Percentiles rank a stretch among this genome's conserved stretches.
Conservation (phyloP, 306 rosid genomes). For the Calophaca sinica region DNA sequence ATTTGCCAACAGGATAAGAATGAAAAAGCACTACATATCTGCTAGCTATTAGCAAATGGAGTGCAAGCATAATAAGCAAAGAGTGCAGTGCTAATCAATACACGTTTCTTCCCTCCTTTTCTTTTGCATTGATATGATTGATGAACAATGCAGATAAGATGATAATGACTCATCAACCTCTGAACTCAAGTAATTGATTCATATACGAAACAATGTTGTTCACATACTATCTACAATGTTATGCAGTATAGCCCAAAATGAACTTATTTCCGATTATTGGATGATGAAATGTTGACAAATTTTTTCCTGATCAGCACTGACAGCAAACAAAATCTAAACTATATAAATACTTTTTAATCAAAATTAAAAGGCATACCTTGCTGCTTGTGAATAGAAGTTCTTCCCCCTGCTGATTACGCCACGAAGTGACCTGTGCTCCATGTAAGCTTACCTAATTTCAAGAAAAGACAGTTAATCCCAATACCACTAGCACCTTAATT, state of each 20-base stretch:
- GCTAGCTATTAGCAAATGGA: not conserved
- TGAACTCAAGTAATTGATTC: conserved; percentile 25
- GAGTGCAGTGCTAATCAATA: conserved; percentile 19
- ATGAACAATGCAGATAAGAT: conserved; percentile 24
- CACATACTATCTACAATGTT: not conserved
- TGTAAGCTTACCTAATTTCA: conserved; percentile 80
- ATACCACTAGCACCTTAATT: conserved; percentile 4
- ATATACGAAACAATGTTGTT: not conserved
- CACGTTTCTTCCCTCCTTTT: not conserved
- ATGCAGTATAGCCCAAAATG: conserved; percentile 5
- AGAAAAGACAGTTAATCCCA: conserved; percentile 39
- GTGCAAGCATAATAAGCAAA: not conserved
- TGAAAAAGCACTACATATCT: not conserved
- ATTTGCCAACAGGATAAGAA: conserved; percentile 12
- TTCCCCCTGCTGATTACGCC: conserved; percentile 88
- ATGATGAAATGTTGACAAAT: conserved; percentile 34
- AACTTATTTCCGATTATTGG: conserved; percentile 11
- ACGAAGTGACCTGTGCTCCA: conserved; percentile 93
- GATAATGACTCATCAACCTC: conserved; percentile 10
- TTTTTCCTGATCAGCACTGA: conserved; percentile 17
- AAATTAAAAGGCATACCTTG: conserved; percentile 60
- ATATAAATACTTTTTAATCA: not conserved
- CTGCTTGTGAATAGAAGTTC: conserved; percentile 93
- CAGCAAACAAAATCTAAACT: conserved; percentile 20
- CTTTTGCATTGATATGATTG: conserved; percentile 10